A percentile compares a stretch with the other conserved stretches of the same genome.
These are phyloP conservation scores for Onygena corvina DNA, from an alignment of 2,329 filamentous ascomycete species.

Conservation along the genomic window DNA sequence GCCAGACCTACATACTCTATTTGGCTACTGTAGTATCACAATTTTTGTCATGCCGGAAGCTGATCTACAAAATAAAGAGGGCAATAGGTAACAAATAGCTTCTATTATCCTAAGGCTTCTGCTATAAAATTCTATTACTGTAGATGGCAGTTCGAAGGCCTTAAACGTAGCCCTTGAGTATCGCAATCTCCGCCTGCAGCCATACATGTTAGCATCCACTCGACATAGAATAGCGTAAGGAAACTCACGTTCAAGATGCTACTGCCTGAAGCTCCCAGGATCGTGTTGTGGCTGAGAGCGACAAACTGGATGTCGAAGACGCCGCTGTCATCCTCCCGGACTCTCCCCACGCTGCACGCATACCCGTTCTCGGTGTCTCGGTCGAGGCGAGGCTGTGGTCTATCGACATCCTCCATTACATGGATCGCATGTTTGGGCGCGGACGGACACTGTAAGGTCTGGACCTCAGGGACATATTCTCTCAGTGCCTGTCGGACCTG, in stretches of 20 bases:
- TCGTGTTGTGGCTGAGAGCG: constrained; percentile 78
- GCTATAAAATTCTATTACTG: too few relatives aligned
- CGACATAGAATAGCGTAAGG: constrained; percentile 24
- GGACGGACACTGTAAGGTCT: constrained; percentile 72
- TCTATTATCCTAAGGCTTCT: too few relatives aligned
- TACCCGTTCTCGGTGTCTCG: constrained; percentile 76
- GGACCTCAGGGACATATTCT: constrained; percentile 68
- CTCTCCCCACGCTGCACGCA: constrained; percentile 76
- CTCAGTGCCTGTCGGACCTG: constrained; percentile 68
- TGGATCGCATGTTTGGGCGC: constrained; percentile 70
- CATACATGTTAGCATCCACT: background rate
- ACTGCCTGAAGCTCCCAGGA: constrained; percentile 91
- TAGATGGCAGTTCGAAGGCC: too few relatives aligned
- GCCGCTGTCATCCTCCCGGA: constrained; percentile 65
- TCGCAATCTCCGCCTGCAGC: background rate
- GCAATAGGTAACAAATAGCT: too few relatives aligned
- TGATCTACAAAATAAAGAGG: too few relatives aligned
- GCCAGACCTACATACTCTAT: too few relatives aligned
- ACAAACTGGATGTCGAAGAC: constrained; percentile 94
- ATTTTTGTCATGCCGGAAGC: too few relatives aligned
- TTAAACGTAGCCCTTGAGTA: background rate
- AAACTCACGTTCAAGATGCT: constrained; percentile 66
- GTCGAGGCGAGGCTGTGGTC: constrained; percentile 84
- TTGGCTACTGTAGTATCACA: too few relatives aligned
- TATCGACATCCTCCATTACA: constrained; percentile 79